These are phyloP conservation scores for Talaromyces verruculosus DNA, from an alignment of 2,329 filamentous ascomycete genomes.

Conservation along the genomic window DNA sequence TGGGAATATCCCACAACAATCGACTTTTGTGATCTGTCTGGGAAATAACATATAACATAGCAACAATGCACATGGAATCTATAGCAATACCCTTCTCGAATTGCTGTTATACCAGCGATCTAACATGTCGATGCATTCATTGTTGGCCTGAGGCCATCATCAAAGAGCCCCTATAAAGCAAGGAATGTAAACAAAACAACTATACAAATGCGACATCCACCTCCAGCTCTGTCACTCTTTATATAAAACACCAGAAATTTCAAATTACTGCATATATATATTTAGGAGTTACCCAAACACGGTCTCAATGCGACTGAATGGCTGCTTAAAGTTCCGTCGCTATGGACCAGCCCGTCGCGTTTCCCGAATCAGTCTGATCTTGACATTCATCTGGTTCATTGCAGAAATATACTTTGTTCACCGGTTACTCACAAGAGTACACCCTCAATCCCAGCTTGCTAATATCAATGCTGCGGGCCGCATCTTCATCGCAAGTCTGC, in stretches of 20 bases:
- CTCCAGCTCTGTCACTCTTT: neutral
- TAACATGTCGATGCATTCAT: neutral
- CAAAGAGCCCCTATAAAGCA: neutral
- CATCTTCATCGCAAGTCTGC: conserved; percentile 68
- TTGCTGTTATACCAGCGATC: neutral
- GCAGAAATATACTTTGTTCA: neutral
- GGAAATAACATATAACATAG: neutral
- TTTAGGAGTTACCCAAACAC: neutral
- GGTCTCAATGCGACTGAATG: conserved; percentile 3
- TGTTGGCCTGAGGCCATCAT: conserved; percentile 1
- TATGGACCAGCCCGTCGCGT: conserved; percentile 3
- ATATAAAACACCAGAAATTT: neutral
- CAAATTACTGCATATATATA: neutral
- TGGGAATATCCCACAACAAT: neutral
- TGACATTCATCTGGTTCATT: neutral
- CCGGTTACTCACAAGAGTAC: neutral
- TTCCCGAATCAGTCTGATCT: neutral
- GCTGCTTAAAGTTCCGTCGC: conserved; percentile 3
- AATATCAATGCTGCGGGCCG: conserved; percentile 17
- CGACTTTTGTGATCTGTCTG: neutral
- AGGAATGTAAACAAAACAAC: neutral
- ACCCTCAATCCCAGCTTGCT: neutral
- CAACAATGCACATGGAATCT: neutral
- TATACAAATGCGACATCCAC: neutral
- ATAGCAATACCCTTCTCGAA: neutral